Percentiles rank a stretch among this genome's conserved stretches.
Evolutionary conservation across 805 yeast species (phyloP).

Genomic region (Cyberlindnera saturnus): DNA sequence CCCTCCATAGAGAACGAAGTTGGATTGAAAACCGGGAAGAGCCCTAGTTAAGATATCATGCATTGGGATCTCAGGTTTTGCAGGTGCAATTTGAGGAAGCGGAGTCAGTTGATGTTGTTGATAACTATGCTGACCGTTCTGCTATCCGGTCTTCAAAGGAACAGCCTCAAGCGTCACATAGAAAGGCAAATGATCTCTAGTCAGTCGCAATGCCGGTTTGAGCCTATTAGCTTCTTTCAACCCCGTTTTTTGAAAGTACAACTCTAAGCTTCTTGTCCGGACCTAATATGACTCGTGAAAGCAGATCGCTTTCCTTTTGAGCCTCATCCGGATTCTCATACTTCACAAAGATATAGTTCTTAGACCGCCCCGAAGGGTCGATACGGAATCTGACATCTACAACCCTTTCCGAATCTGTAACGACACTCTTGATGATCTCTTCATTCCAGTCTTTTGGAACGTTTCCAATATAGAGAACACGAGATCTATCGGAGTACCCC

Average conservation of each 20-base stretch:
- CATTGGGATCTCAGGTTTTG: constrained; percentile 23
- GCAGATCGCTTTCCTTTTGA: constrained; percentile 36
- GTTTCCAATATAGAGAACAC: constrained; percentile 53
- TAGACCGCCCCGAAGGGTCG: constrained; percentile 43
- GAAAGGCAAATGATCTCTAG: constrained; percentile 44
- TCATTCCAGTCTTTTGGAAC: constrained; percentile 72
- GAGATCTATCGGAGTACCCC: not conserved
- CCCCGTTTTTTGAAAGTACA: constrained; percentile 59
- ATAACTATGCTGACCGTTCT: constrained; percentile 1
- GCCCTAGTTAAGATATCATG: constrained; percentile 50
- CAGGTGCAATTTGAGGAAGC: constrained; percentile 5
- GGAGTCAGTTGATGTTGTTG: constrained; percentile 5
- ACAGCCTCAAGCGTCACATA: constrained; percentile 35
- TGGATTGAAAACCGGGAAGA: constrained; percentile 42
- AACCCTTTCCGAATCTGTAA: constrained; percentile 68
- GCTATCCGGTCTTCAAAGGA: constrained; percentile 1
- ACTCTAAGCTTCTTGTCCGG: constrained; percentile 42
- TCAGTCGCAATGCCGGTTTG: constrained; percentile 39
- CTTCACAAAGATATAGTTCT: constrained; percentile 65
- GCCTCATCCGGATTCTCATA: constrained; percentile 49
- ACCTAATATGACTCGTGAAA: constrained; percentile 40
- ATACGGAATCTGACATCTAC: constrained; percentile 48
- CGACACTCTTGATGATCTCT: constrained; percentile 52
- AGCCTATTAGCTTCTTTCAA: constrained; percentile 29
- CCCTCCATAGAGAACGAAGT: constrained; percentile 47